phyloP scores from a whole-genome alignment of 352 stramenopile genomes.

The Phytopythium kandeliae region DNA sequence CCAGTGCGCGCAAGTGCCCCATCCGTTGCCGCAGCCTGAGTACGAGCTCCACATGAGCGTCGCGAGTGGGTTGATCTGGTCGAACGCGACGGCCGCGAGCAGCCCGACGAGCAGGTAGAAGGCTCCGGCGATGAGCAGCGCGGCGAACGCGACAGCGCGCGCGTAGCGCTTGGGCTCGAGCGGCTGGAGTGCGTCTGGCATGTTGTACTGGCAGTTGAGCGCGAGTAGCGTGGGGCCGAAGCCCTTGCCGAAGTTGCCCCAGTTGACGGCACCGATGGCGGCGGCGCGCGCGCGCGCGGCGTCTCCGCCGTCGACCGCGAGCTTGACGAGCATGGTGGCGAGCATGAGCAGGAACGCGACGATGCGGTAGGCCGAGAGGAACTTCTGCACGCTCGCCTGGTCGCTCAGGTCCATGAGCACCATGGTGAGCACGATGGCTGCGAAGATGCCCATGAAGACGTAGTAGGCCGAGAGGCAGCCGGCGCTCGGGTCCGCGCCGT shows the following conservation, averaged over 20 bases:
- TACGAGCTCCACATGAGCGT: conserved; percentile 79
- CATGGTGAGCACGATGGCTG: conserved; percentile 67
- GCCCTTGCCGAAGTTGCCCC: conserved; percentile 73
- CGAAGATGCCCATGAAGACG: conserved; percentile 72
- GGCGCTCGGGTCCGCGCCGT: conserved; percentile 29
- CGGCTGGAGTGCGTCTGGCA: conserved; percentile 76
- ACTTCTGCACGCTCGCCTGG: conserved; percentile 74
- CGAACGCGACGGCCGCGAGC: conserved; percentile 67
- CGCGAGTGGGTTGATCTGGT: conserved; percentile 73
- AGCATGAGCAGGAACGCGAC: conserved; percentile 76
- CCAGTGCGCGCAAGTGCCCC: conserved; percentile 35
- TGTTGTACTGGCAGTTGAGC: conserved; percentile 88
- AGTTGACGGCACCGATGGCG: conserved; percentile 59
- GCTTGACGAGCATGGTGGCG: conserved; percentile 67
- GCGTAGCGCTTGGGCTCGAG: conserved; percentile 64
- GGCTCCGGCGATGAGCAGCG: conserved; percentile 52
- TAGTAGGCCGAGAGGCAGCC: conserved; percentile 72
- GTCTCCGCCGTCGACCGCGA: conserved; percentile 48
- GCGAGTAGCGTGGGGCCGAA: conserved; percentile 80
- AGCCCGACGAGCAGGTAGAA: conserved; percentile 77
- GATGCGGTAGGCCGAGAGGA: conserved; percentile 78
- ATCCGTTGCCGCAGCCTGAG: conserved; percentile 78
- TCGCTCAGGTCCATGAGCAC: conserved; percentile 84
- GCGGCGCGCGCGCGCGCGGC: conserved; percentile 32
- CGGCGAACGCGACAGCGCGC: conserved; percentile 54